phyloP scores from a whole-genome alignment of 208 protist genomes.

The Leishmania guyanensis region DNA sequence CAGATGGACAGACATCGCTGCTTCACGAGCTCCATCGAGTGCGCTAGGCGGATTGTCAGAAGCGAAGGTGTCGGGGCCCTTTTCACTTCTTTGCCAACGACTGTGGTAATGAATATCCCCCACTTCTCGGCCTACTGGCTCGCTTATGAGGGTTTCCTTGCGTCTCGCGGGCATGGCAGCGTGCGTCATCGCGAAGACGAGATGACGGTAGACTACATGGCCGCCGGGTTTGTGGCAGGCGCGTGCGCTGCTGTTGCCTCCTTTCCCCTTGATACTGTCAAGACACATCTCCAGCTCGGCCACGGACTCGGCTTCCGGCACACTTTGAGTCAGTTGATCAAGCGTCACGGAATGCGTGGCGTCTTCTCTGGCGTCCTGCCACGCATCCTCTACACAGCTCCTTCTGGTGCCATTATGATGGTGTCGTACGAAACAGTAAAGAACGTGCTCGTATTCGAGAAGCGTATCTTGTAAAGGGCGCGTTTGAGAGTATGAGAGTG shows the following conservation, averaged over 20 bases:
- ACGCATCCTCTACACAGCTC: conserved; percentile 87
- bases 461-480: not conserved
- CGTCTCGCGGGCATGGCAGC: conserved; percentile 35
- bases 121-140: conserved; percentile 93
- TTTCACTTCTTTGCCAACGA: conserved; percentile 89
- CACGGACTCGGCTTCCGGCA: conserved; percentile 27
- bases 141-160: conserved; percentile 83
- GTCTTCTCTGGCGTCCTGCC: conserved; percentile 82
- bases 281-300: conserved; percentile 91
- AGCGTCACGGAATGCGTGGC: conserved; percentile 43
- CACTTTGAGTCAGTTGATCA: conserved; percentile 36
- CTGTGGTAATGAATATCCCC: conserved; percentile 93
- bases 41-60: conserved; percentile 39
- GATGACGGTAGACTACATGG: conserved; percentile 61
- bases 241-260: conserved; percentile 83
- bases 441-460: conserved; percentile 27
- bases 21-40: conserved; percentile 63
- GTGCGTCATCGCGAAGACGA: conserved; percentile 49
- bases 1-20: conserved; percentile 74
- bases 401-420: conserved; percentile 93
- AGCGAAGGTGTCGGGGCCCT: conserved; percentile 72
- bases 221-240: conserved; percentile 85
- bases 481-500: not conserved
- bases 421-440: conserved; percentile 93
- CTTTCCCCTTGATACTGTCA: conserved; percentile 92